Base-by-base conservation (phyloP, 208 protist species). In the Naegleria lovaniensis region DNA sequence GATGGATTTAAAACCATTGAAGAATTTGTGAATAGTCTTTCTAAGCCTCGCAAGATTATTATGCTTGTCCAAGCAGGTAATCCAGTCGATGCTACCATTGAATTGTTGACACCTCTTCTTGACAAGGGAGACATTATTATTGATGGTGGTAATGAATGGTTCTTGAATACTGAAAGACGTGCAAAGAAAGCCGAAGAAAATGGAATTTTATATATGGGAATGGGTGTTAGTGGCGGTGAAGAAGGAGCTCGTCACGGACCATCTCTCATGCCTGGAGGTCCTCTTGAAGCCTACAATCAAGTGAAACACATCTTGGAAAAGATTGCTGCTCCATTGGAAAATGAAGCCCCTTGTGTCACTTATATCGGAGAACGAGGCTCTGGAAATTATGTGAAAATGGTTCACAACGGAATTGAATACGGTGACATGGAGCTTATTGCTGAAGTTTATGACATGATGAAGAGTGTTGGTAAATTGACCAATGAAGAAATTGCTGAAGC, bases 331-430 rank as follows among this genome's bases (percentile, higher is more conserved):
- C 98, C 99, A 94, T 29, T 67, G 2, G 97, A 98, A 11, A 95
- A 97, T 88, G 96, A 97, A 90, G 95, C 94, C 55, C 96, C 96
- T 75, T 98, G 97, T 91, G 95, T 97, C 59, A 98, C 96, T 79
- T 97, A 97, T 93, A 98, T 99, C 92, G 99, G 99, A 89, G 90
- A 94, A 59, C 97, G 97, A 87, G 98, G 98, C 39, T 97, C 98
- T 51, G 99, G 99, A 39, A 97, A 99, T 88, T 99, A 98, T 92
- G 98, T 99, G 48, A 99, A 99, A 94, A 99, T 99, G 98, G 98
- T 99, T 76, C 99, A 99, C 96, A 99, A 99, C 94, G 98, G 98
- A 83, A 99, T 99, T 83, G 98, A 99, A 94, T 99, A 99, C 95
- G 99, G 98, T 85, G 98, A 99, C 92, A 99, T 99, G 95, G 98